phyloP scores from a whole-genome alignment of 192 early-diverging fungal genomes.

The Funneliformis mosseae region DNA sequence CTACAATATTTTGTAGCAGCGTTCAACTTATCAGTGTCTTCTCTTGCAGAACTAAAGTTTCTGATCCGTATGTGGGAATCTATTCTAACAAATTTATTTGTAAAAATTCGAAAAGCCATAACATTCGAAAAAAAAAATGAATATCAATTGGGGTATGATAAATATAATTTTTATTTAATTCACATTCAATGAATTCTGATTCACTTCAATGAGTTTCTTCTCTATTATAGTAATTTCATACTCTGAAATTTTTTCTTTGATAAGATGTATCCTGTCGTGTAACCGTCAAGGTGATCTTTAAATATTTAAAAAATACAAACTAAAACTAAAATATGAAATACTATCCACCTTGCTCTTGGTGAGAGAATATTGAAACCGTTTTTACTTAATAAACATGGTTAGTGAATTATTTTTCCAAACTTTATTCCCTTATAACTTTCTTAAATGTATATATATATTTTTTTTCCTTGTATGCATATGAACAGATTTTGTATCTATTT shows the following conservation, averaged over 20 bases:
- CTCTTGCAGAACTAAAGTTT: background rate
- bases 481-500: slow-evolving; percentile 52
- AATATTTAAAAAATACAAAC: too few species aligned
- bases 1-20: slow-evolving; percentile 36
- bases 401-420: background rate
- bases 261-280: background rate
- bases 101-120: background rate
- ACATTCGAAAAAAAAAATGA: background rate
- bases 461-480: background rate
- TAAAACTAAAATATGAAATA: too few species aligned
- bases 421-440: background rate
- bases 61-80: background rate
- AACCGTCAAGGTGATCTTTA: background rate
- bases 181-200: too few species aligned
- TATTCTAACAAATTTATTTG: background rate
- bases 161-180: too few species aligned
- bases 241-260: background rate
- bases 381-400: background rate
- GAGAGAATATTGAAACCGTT: too few species aligned
- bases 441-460: background rate
- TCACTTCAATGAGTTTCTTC: too few species aligned
- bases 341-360: too few species aligned
- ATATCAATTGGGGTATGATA: too few species aligned
- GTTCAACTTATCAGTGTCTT: slow-evolving; percentile 15
- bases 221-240: too few species aligned